Conservation (phyloP, 2,329 filamentous ascomycete genomes). For the Xylariomycetidae sp. region DNA sequence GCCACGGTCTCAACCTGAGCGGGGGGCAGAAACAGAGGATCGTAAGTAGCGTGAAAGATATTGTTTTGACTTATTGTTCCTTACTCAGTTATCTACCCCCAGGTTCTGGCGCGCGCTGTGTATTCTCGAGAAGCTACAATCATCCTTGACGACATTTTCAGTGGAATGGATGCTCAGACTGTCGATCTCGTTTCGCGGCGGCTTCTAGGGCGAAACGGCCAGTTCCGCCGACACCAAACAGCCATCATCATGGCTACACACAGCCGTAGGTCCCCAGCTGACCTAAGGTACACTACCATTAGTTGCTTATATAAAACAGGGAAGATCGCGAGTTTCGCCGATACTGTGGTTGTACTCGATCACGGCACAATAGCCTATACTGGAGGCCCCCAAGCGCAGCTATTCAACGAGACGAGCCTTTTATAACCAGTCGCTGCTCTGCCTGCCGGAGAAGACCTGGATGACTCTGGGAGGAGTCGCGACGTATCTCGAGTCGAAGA, state of each 20-base stretch:
- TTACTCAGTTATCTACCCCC: slow-evolving; percentile 6
- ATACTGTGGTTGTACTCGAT: neutral
- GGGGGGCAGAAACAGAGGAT: slow-evolving; percentile 13
- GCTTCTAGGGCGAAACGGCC: slow-evolving; percentile 9
- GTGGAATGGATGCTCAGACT: slow-evolving; percentile 15
- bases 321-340: neutral
- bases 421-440: neutral
- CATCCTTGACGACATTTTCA: slow-evolving; percentile 21
- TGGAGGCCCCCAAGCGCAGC: neutral
- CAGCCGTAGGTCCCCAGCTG: slow-evolving; percentile 9
- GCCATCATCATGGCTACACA: slow-evolving; percentile 18
- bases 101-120: slow-evolving; percentile 19
- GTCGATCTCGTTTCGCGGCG: slow-evolving; percentile 8
- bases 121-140: slow-evolving; percentile 12
- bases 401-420: neutral
- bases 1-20: slow-evolving; percentile 21
- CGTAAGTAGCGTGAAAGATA: slow-evolving; percentile 4
- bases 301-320: neutral
- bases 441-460: neutral
- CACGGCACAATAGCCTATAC: neutral
- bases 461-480: neutral
- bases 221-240: slow-evolving; percentile 6
- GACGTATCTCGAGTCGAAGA: neutral
- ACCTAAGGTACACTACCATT: neutral
- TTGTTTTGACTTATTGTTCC: neutral